Evolutionary conservation across 768 basidiomycete species (phyloP), one percentile per base, ranked within the genome.

Genomic region (Boletus huronensis): DNA sequence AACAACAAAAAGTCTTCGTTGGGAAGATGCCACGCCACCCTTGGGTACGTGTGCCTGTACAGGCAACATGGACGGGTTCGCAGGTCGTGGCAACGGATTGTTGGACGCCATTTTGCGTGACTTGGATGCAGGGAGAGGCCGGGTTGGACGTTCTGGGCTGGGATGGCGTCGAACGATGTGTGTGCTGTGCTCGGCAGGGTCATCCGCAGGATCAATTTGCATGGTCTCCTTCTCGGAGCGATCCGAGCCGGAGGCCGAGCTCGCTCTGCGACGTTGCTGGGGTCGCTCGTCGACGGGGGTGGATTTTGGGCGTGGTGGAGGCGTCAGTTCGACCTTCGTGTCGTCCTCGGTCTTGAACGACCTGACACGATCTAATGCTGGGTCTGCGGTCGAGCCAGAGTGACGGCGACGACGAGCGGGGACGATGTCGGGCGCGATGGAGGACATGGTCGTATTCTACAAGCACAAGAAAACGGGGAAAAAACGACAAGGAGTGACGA

Each of bases 1-100:
- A 10, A 99, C 80, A 46, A 99, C 95, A 58, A 88, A 97, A 17
- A 99, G 77, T 48, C 88, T 75, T 26, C 94, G 79, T 51, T 82
- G 80, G 2, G 75, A 72, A 0, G 79, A 75, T 10, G 76, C 75
- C n/a, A 78, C 71, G 32, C 78, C 77, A 8, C 78, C 79, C 53
- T 81, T 75, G 50, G 85, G 75, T 10, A 92, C 88, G 41, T 85
- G 84, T 3, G 90, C 90, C 63, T 90, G 88, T 0, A 90, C 78
- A 29, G 93, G 93, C 5, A 93, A 74, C 83, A 92, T 87, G 54
- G 82, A 78, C 0, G 90, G 90, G 68, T 92, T 92, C 1, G 83
- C 78, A 3, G 76, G 70, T 11, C 73, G 71, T 7, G 78, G 76
- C 25, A 81, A 62, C 4, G 82, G 78, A 53, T 76, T 79, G 61